Base-by-base conservation (phyloP, 129 eudicot species). In the Cynara cardunculus region DNA sequence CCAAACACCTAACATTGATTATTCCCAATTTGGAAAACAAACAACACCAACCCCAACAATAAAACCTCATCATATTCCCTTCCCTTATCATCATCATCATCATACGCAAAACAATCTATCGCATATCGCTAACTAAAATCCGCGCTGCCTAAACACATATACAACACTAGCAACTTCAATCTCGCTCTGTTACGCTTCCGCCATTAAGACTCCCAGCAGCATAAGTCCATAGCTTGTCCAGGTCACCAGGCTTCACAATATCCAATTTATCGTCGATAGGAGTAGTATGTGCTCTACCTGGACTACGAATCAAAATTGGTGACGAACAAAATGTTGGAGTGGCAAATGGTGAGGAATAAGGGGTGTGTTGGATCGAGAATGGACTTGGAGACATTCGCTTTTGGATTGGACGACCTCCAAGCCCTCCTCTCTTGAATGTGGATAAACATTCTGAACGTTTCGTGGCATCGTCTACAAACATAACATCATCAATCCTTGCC, bases 331-430 rank as follows among this genome's bases (percentile, higher is more conserved):
- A 85, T 3, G 88, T 81, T 24, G 98, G 98, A 28, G 97, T 94
- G 2, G 98, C 96, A 74, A 94, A 91, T 0, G 98, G 98, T 6
- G 97, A 94, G 11, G 85, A 75, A 61, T 85, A 91, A 32, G 97
- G 98, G 0, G 92, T 85, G 87, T 88, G 95, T 37, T 88, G 91
- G 75, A 94, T 84, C 22, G 98, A 94, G 76, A 94, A 94, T 13
- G 98, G 97, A 72, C 98, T 94, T 1, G 97, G 98, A 0, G 94
- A 87, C 89, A 94, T 85, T 53, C 86, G 89, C 65, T 94, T 94
- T 71, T 91, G 98, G 49, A 94, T 77, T 0, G 97, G 98, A 12
- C 86, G 90, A 56, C 95, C 92, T 59, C 87, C 90, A 70, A 91
- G 86, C 62, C 97, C 94, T 31, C 97, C 97, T 75, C 92, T 81